Evolutionary conservation across 371 early-diverging fungal species (phyloP), one percentile per base, ranked within the genome.

Genomic region (Mucor racemosus): DNA sequence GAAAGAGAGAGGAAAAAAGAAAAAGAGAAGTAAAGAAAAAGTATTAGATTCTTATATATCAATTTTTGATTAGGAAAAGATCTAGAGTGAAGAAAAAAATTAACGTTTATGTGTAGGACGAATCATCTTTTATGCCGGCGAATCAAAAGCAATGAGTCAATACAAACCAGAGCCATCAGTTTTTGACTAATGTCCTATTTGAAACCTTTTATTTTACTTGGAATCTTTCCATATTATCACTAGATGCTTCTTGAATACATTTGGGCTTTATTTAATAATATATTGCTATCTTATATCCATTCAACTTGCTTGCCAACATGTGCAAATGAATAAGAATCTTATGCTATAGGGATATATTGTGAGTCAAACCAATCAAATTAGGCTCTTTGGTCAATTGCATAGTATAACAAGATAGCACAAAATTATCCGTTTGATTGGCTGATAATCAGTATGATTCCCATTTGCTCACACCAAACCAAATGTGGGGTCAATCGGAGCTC

Each of bases 321-420:
- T 17, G 36, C 41, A 64, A 44, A 56, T 38, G 44, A 6, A 19
- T 55, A 26, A 44, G 11, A n/a, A 40, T 26, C 58, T 39, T 64
- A n/a, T 40, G 48, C 5, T 48, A 4, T 60, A 62, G 59, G 62
- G 67, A 74, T 62, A 67, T 61, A 68, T 66, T 58, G 60, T 65
- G 66, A 68, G 65, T 67, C 65, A 67, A 67, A 56, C 71, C 64
- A 67, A 71, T 67, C 69, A 63, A 46, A 69, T 40, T 7, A 5
- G 8, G 34, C 36, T 41, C 58, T 31, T 64, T 56, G 34, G 42
- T 66, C 42, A 57, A 60, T 38, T 61, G 64, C 64, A 66, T 58
- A 66, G 68, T 17, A 35, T 56, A 8, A 55, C 41, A 58, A 72
- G 68, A 65, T 69, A 65, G 59, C 61, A 54, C 34, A 62, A 26